Evolutionary conservation across 371 early-diverging fungal species (phyloP).

Genomic region (Mortierella sp.): DNA sequence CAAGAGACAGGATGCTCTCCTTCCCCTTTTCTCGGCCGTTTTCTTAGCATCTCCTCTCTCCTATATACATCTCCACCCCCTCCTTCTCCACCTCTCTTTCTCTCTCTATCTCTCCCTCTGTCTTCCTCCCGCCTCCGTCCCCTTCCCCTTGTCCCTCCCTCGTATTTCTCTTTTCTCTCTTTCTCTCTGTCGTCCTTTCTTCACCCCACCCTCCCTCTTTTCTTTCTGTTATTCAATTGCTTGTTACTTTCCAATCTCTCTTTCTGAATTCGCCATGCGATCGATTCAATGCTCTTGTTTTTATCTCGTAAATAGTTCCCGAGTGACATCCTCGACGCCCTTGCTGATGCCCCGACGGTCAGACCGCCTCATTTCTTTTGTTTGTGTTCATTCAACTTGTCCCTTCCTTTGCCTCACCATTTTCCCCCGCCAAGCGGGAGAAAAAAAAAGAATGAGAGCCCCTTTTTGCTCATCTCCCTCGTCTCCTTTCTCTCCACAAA

Average conservation of each 20-base stretch:
- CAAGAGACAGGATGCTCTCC: neutral
- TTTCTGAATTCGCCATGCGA: neutral
- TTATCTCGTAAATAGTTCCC: neutral
- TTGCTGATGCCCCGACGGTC: neutral
- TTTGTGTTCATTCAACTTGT: neutral
- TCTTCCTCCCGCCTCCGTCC: neutral
- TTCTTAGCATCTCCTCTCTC: neutral
- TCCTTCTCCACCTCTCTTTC: neutral
- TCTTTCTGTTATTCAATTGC: neutral
- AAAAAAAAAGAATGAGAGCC: neutral
- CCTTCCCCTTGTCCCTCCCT: neutral
- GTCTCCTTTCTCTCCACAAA: neutral
- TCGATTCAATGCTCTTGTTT: neutral
- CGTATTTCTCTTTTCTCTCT: neutral
- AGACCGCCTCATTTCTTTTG: neutral
- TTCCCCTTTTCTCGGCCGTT: conserved; percentile 8
- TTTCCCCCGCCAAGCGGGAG: neutral
- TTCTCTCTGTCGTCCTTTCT: neutral
- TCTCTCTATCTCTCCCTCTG: neutral
- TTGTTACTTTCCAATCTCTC: neutral
- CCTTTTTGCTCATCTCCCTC: neutral
- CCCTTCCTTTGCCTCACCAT: neutral
- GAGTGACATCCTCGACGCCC: neutral
- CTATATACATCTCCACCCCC: neutral
- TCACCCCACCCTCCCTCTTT: neutral